These are phyloP conservation scores for Talaromyces sp. DNA, from an alignment of 2,329 filamentous ascomycete species.

Conservation along the genomic window DNA sequence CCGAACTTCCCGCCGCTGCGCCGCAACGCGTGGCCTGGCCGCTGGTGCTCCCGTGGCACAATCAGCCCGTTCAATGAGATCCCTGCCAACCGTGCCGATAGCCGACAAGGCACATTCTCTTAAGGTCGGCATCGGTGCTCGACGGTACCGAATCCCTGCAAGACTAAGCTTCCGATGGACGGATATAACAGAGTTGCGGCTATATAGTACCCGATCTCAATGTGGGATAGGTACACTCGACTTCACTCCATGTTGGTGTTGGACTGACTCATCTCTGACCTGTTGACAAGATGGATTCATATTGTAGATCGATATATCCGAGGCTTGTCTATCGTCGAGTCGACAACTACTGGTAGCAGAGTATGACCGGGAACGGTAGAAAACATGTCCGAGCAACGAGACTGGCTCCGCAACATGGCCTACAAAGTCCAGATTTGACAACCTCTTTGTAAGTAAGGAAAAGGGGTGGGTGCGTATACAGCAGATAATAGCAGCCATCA, in stretches of 20 bases:
- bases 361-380: too few species aligned
- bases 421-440: too few species aligned
- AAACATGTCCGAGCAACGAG: too few species aligned
- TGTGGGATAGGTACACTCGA: not conserved
- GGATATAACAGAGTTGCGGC: not conserved
- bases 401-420: too few species aligned
- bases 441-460: too few species aligned
- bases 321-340: not conserved
- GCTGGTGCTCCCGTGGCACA: not conserved
- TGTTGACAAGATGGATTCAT: not conserved
- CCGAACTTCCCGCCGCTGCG: too few species aligned
- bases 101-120: not conserved
- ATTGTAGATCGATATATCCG: not conserved
- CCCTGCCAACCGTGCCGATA: not conserved
- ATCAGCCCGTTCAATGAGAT: not conserved
- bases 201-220: not conserved
- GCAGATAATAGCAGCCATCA: too few species aligned
- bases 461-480: too few species aligned
- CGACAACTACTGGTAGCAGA: not conserved
- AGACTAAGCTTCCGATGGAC: not conserved
- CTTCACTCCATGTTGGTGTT: not conserved
- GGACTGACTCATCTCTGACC: too few species aligned
- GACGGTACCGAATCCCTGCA: not conserved
- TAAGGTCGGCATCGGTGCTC: not conserved
- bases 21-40: not conserved